Percentiles rank a stretch among this genome's conserved stretches.
Evolutionary conservation across 2,329 filamentous ascomycete species (phyloP).

Genomic region (Monosporascus cannonballus): DNA sequence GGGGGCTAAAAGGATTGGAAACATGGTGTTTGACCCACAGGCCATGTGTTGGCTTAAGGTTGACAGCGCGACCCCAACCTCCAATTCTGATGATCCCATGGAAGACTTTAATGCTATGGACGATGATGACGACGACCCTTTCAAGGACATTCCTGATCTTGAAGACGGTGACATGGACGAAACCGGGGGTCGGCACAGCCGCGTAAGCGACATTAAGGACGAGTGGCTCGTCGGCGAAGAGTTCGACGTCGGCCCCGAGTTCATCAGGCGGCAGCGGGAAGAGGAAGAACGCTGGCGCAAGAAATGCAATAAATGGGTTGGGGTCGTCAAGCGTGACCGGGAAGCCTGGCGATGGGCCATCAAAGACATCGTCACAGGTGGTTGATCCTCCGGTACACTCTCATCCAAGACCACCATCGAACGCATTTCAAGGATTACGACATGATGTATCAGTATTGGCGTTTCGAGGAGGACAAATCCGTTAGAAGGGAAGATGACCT

Average conservation of each 20-base stretch:
- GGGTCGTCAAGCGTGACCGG: conserved; percentile 47
- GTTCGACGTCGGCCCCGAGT: conserved; percentile 94
- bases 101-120: conserved; percentile 66
- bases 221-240: conserved; percentile 90
- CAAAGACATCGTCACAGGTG: conserved; percentile 47
- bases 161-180: conserved; percentile 58
- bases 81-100: conserved; percentile 48
- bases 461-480: background rate
- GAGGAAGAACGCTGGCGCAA: conserved; percentile 89
- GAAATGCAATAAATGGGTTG: conserved; percentile 83
- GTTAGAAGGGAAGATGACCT: background rate
- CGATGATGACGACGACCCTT: conserved; percentile 79
- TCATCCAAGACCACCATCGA: background rate
- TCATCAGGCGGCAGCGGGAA: conserved; percentile 79
- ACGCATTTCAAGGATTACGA: background rate
- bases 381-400: conserved; percentile 3
- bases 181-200: conserved; percentile 41
- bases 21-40: conserved; percentile 96
- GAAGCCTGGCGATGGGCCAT: conserved; percentile 75
- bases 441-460: background rate
- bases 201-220: conserved; percentile 59
- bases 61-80: conserved; percentile 39
- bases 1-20: conserved; percentile 89
- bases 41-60: conserved; percentile 98
- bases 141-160: conserved; percentile 90